Evolutionary conservation across 2,329 filamentous ascomycete species (phyloP).

Genomic region (Fusarium anthophilum): DNA sequence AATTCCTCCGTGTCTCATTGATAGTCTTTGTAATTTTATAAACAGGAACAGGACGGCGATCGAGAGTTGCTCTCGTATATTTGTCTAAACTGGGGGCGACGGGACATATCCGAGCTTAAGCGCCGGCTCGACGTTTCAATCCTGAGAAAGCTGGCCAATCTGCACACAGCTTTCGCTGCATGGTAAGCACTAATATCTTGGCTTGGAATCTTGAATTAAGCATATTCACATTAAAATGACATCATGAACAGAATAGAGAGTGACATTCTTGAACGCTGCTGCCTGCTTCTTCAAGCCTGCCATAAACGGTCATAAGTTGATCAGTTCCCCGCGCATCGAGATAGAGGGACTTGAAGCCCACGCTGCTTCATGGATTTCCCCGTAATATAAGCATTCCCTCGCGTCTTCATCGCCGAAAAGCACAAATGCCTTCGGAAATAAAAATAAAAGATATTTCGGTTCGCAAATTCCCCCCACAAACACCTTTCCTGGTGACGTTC

Average conservation of each 20-base stretch:
- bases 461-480: too few relatives aligned
- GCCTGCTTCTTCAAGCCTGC: not conserved
- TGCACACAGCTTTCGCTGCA: not conserved
- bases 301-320: not conserved
- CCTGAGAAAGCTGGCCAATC: not conserved
- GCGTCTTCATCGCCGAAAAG: too few relatives aligned
- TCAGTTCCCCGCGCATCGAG: not conserved
- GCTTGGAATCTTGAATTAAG: not conserved
- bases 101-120: not conserved
- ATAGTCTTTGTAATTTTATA: too few relatives aligned
- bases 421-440: too few relatives aligned
- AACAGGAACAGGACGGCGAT: too few relatives aligned
- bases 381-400: too few relatives aligned
- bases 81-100: fast-evolving
- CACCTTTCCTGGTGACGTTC: not conserved
- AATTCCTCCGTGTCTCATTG: fast-evolving
- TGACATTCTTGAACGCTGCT: not conserved
- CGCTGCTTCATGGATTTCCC: too few relatives aligned
- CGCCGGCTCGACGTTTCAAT: not conserved
- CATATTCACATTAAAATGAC: not conserved
- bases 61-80: not conserved
- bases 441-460: not conserved
- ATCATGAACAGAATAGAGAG: not conserved
- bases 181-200: not conserved
- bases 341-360: not conserved